Percentiles rank a stretch among this genome's conserved stretches.
Evolutionary conservation across 208 protist species (phyloP).

Genomic region (Leishmania tarentolae): DNA sequence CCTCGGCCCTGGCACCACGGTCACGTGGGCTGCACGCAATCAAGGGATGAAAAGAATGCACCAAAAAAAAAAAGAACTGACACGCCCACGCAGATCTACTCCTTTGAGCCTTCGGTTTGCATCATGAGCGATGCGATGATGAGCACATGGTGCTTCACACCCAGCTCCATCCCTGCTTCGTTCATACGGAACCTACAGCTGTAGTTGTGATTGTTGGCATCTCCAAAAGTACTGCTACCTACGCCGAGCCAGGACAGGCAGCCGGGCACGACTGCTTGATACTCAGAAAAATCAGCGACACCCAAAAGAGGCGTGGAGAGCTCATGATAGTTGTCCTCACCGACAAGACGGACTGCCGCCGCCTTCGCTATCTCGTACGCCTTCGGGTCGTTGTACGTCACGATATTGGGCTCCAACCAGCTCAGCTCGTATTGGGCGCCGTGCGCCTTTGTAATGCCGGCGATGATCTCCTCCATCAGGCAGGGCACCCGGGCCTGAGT

Average conservation of each 20-base stretch:
- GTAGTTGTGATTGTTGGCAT: conserved; percentile 69
- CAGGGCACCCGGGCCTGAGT: conserved; percentile 56
- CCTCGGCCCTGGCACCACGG: neutral
- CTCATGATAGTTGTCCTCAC: conserved; percentile 48
- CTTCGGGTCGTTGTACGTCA: conserved; percentile 74
- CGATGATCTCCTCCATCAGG: conserved; percentile 74
- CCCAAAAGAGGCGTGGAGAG: conserved; percentile 51
- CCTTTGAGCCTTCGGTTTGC: conserved; percentile 25
- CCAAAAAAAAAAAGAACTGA: neutral
- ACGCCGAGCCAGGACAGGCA: conserved; percentile 81
- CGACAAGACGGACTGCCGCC: conserved; percentile 53
- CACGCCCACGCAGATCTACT: neutral
- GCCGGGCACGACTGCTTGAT: conserved; percentile 67
- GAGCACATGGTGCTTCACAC: conserved; percentile 73
- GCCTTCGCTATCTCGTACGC: conserved; percentile 60
- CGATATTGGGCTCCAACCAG: conserved; percentile 83
- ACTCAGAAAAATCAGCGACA: conserved; percentile 80
- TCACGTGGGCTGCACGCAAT: neutral
- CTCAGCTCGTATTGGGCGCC: conserved; percentile 60
- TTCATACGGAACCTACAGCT: conserved; percentile 68
- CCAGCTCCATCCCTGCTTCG: conserved; percentile 66
- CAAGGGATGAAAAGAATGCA: neutral
- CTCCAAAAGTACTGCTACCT: conserved; percentile 26
- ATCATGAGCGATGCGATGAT: conserved; percentile 69
- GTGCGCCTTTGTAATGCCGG: conserved; percentile 67